Evolutionary conservation across 306 rosid species (phyloP).

Genomic region (Malus domestica): ASM211411v1 NC_041793.1:43599001-43599500

Average conservation of each 20-base stretch:
- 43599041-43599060: background rate
- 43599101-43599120: background rate
- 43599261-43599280: too few species aligned
- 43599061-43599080: background rate
- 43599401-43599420: conserved; percentile 82
- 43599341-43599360: conserved; percentile 23
- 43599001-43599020: background rate
- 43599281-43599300: too few species aligned
- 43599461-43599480: conserved; percentile 49
- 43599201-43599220: background rate
- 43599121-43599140: background rate
- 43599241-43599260: too few species aligned
- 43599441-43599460: conserved; percentile 72
- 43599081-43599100: background rate
- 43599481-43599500: conserved; percentile 42
- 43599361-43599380: conserved; percentile 54
- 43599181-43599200: background rate
- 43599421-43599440: conserved; percentile 88
- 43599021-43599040: background rate
- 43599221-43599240: background rate
- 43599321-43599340: background rate
- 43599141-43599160: background rate
- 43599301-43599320: too few species aligned
- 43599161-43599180: background rate
- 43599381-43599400: conserved; percentile 66